Evolutionary conservation across 2,329 filamentous ascomycete genomes (phyloP).

Genomic region (Colletotrichum sojae): DNA sequence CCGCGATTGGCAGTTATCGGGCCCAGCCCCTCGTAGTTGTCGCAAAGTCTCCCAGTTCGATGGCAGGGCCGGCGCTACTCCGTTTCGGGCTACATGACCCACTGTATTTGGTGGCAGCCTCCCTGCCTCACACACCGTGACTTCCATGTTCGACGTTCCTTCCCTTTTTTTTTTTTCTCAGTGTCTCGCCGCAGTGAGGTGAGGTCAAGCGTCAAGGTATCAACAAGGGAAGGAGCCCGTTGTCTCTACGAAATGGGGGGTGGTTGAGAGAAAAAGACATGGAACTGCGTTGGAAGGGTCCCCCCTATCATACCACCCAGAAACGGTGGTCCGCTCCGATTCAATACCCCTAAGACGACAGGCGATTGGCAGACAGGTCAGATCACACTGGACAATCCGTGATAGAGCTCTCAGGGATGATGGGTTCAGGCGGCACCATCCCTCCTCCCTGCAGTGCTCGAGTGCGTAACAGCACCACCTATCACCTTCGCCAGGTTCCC

Average conservation of each 20-base stretch:
- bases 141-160: constrained; percentile 10
- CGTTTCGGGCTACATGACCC: neutral
- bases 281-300: neutral
- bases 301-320: constrained; percentile 12
- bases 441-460: too few species aligned
- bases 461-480: too few species aligned
- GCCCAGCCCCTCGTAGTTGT: constrained; percentile 28
- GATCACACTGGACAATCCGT: constrained; percentile 6
- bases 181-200: neutral
- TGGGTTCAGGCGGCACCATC: neutral
- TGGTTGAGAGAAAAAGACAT: too few species aligned
- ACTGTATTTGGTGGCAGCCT: constrained; percentile 2
- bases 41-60: constrained; percentile 34
- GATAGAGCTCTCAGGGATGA: constrained; percentile 32
- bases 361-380: neutral
- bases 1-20: constrained; percentile 29
- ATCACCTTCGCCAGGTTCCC: too few species aligned
- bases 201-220: neutral
- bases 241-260: too few species aligned
- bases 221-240: neutral
- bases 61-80: constrained; percentile 19
- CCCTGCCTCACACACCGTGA: constrained; percentile 17
- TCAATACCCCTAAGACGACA: constrained; percentile 1
- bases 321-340: constrained; percentile 25
- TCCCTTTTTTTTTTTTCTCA: neutral